Evolutionary conservation across 768 basidiomycete species (phyloP).

Genomic region (Phaffia tasmanica): DNA sequence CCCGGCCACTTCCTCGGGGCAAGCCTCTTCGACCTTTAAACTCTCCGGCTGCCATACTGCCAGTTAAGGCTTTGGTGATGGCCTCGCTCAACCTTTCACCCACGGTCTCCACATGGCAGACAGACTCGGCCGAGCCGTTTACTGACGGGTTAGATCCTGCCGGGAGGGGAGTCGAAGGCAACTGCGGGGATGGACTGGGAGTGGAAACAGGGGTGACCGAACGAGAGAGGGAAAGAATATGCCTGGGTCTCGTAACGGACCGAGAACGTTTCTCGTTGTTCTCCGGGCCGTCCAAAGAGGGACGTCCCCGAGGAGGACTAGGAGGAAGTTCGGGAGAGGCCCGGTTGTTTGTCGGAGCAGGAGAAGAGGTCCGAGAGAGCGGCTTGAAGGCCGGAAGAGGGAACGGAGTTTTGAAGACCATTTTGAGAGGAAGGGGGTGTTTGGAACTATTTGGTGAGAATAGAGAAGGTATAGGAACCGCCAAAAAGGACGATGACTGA

Average conservation of each 20-base stretch:
- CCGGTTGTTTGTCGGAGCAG: slow-evolving; percentile 10
- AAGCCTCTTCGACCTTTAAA: slow-evolving; percentile 20
- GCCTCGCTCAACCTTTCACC: slow-evolving; percentile 19
- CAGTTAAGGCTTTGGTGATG: slow-evolving; percentile 16
- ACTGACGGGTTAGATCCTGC: not conserved
- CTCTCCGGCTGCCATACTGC: slow-evolving; percentile 8
- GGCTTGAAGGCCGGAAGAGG: slow-evolving; percentile 26
- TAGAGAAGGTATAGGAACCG: not conserved
- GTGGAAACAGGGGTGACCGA: slow-evolving; percentile 8
- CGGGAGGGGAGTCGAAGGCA: slow-evolving; percentile 3
- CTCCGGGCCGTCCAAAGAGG: not conserved
- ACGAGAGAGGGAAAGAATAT: slow-evolving; percentile 16
- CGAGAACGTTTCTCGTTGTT: slow-evolving; percentile 20
- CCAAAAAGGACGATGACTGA: not conserved
- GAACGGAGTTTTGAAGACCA: slow-evolving; percentile 22
- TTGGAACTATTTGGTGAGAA: too few species aligned
- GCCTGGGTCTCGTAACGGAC: slow-evolving; percentile 20
- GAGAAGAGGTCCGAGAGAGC: slow-evolving; percentile 23
- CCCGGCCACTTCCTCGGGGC: slow-evolving; percentile 14
- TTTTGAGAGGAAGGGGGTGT: not conserved
- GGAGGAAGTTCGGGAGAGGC: slow-evolving; percentile 13
- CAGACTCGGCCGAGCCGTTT: slow-evolving; percentile 4
- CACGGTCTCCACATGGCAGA: slow-evolving; percentile 23
- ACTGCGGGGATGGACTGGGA: slow-evolving; percentile 14
- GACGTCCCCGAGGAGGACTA: not conserved